Base-by-base conservation (phyloP, 2,329 filamentous ascomycete genomes). In the Calonectria pseudoreteaudii region DNA sequence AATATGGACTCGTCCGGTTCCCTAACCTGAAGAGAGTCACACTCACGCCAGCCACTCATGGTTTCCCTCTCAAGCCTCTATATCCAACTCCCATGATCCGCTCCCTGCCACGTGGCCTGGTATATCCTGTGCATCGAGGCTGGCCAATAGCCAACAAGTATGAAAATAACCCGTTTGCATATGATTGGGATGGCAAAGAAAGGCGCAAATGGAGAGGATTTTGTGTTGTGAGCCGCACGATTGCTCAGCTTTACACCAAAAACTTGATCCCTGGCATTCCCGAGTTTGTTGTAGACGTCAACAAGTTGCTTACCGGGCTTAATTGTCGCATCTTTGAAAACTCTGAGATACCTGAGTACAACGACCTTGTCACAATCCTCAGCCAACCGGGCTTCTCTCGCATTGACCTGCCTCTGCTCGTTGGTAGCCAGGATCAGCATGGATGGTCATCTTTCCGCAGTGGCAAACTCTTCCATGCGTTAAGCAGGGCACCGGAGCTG, bases 201-300 rank as follows among this genome's bases (percentile, higher is more conserved):
- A 66, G 38, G 31, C 3, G 28, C 2, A 70, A 76, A 38, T 81
- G 77, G 41, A 47, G 64, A 6, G 64, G 64, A 10, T 66, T 66
- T 34, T 52, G 44, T 13, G 14, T 68, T 18, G 18, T 65, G 36
- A 62, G 18, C 31, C 52, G n/a, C 26, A 30, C 34, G 10, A n/a
- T 69, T 36, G 38, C 66, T 52, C 41, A 49, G 38, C 23, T 47
- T 8, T 41, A 16, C 20, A 20, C 36, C 7, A 28, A 60, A 31
- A n/a, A 62, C 28, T 30, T n/a, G 6, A 31, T 26, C 10, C 38
- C 38, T 4, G 36, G 26, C 41, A 58, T 69, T 20, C 36, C 36
- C n/a, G 66, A 69, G 44, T 50, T 69, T 31, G 30, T 69, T 14
- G 23, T 69, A 26, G 66, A 69, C 53, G 52, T 26, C n/a, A 62